Evolutionary conservation across 2,329 filamentous ascomycete genomes (phyloP).

Genomic region (Xylaria sp.): DNA sequence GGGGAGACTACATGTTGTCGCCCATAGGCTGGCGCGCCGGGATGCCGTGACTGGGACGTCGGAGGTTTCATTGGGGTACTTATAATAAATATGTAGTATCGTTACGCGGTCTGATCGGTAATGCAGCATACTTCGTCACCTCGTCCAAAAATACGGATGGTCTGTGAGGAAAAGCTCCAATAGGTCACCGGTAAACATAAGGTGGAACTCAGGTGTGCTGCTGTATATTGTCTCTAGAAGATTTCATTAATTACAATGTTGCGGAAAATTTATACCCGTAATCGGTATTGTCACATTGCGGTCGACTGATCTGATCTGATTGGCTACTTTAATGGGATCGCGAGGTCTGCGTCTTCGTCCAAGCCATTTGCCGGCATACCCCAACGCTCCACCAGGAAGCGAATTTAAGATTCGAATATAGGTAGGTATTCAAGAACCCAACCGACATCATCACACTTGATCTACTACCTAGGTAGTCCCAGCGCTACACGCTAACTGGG

Average conservation of each 20-base stretch:
- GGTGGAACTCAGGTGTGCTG: background rate
- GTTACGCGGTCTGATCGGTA: background rate
- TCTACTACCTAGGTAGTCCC: no score
- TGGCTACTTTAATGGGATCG: background rate
- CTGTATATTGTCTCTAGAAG: background rate
- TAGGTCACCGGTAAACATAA: background rate
- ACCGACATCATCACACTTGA: background rate
- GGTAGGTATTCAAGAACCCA: background rate
- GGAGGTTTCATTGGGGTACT: constrained; percentile 4
- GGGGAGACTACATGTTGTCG: background rate
- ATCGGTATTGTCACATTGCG: background rate
- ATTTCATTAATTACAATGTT: no score
- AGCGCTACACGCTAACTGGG: background rate
- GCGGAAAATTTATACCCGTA: background rate
- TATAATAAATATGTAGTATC: no score
- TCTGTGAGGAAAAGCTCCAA: background rate
- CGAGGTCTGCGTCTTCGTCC: background rate
- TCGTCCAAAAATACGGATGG: background rate
- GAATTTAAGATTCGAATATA: background rate
- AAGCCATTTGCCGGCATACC: no score
- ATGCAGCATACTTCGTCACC: background rate
- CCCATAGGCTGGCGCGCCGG: constrained; percentile 11
- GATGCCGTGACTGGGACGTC: background rate
- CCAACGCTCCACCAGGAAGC: background rate
- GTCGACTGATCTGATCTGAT: background rate